Percentiles rank a stretch among this genome's conserved stretches.
These are phyloP conservation scores for Pelargonium exstipulatum DNA, from an alignment of 441 rosid species.

Conservation along the genomic window DNA sequence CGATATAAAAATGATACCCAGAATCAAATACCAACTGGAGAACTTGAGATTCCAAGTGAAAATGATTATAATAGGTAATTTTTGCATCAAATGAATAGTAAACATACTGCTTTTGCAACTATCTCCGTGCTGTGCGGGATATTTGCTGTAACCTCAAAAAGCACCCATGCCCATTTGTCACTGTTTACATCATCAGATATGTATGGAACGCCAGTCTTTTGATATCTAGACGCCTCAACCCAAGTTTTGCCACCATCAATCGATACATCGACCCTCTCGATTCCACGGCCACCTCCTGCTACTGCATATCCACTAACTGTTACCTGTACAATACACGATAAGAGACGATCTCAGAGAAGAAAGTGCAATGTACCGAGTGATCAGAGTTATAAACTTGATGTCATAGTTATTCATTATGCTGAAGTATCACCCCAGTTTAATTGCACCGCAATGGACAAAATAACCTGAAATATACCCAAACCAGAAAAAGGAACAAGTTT, in stretches of 20 bases:
- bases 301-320: conserved; percentile 75
- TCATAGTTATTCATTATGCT: background rate
- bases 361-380: background rate
- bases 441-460: background rate
- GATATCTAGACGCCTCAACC: conserved; percentile 76
- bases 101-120: conserved; percentile 84
- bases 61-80: background rate
- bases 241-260: conserved; percentile 88
- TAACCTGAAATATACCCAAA: background rate
- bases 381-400: background rate
- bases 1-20: background rate
- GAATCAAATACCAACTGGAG: background rate
- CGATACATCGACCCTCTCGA: conserved; percentile 90
- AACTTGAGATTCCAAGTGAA: background rate
- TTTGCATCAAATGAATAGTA: background rate
- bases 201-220: conserved; percentile 53
- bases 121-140: conserved; percentile 50
- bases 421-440: background rate
- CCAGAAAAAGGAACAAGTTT: background rate
- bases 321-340: conserved; percentile 40
- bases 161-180: conserved; percentile 99
- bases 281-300: conserved; percentile 98
- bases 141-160: conserved; percentile 68
- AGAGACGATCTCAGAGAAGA: conserved; percentile 8
- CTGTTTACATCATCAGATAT: conserved; percentile 49